Evolutionary conservation across 345 rosid species (phyloP).

Genomic region (Diplotaxis tenuifolia): DNA sequence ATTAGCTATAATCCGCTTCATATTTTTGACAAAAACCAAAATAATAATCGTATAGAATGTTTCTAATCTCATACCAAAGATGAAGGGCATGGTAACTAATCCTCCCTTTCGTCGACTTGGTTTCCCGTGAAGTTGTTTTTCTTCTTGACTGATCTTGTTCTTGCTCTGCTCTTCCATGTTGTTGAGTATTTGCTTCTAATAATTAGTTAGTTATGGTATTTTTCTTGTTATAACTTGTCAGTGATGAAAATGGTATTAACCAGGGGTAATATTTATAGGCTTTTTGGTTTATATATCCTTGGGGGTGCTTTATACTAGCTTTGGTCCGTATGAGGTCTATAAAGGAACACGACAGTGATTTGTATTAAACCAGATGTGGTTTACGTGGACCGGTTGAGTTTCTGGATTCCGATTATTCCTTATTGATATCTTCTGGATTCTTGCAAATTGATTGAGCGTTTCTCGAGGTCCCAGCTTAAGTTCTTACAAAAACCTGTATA

Average conservation of each 20-base stretch:
- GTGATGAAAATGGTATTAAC: constrained; percentile 23
- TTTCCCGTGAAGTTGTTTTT: constrained; percentile 31
- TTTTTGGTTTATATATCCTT: constrained; percentile 14
- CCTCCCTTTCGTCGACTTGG: constrained; percentile 53
- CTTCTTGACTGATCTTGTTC: constrained; percentile 35
- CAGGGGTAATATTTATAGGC: constrained; percentile 37
- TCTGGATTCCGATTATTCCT: constrained; percentile 6
- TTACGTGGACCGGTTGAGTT: constrained; percentile 29
- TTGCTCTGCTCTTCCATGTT: constrained; percentile 38
- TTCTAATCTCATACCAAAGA: constrained; percentile 45
- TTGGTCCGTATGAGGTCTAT: constrained; percentile 26
- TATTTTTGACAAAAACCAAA: neutral
- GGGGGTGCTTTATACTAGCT: constrained; percentile 14
- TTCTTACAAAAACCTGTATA: neutral
- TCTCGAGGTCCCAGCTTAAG: neutral
- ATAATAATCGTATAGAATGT: neutral
- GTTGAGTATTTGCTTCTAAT: constrained; percentile 13
- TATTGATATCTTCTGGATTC: no score
- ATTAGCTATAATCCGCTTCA: neutral
- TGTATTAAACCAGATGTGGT: constrained; percentile 20
- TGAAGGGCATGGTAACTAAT: constrained; percentile 70
- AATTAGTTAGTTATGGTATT: neutral
- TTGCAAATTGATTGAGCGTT: no score
- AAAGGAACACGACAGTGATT: constrained; percentile 16
- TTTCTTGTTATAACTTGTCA: constrained; percentile 16